These are phyloP conservation scores for Trypanosoma brucei DNA, from an alignment of 208 protist genomes.

Conservation along the genomic window DNA sequence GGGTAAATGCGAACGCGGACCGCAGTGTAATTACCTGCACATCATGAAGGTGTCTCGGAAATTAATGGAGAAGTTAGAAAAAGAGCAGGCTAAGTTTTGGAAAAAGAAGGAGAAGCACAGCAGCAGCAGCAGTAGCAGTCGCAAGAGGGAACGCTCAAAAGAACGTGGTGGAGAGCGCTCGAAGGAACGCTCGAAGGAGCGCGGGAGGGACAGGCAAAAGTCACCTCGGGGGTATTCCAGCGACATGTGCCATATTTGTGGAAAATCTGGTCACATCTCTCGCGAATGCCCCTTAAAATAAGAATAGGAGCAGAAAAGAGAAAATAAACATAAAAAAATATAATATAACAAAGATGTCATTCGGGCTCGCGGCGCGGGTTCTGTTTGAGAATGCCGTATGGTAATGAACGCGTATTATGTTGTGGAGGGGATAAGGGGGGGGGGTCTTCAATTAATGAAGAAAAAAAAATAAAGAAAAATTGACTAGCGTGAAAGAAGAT, in stretches of 20 bases:
- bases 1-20: slow-evolving; percentile 86
- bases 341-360: too few relatives aligned
- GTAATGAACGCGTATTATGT: too few relatives aligned
- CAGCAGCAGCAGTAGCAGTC: slow-evolving; percentile 24
- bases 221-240: slow-evolving; percentile 18
- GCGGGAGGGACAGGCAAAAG: slow-evolving; percentile 20
- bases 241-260: slow-evolving; percentile 66
- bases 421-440: too few relatives aligned
- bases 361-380: too few relatives aligned
- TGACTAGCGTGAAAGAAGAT: too few relatives aligned
- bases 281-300: slow-evolving; percentile 67
- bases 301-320: not conserved
- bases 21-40: slow-evolving; percentile 98
- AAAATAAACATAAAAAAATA: too few relatives aligned
- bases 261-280: slow-evolving; percentile 48
- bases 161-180: slow-evolving; percentile 37
- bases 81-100: slow-evolving; percentile 83
- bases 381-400: too few relatives aligned
- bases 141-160: slow-evolving; percentile 47
- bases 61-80: slow-evolving; percentile 80
- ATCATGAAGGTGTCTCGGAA: slow-evolving; percentile 89
- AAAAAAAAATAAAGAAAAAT: too few relatives aligned
- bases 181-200: slow-evolving; percentile 35
- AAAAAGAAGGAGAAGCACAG: slow-evolving; percentile 47
- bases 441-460: too few relatives aligned